A percentile compares a stretch with the other conserved stretches of the same genome.
phyloP scores from a whole-genome alignment of 2,329 filamentous ascomycete species.

The Trichocomaceae sp. region DNA sequence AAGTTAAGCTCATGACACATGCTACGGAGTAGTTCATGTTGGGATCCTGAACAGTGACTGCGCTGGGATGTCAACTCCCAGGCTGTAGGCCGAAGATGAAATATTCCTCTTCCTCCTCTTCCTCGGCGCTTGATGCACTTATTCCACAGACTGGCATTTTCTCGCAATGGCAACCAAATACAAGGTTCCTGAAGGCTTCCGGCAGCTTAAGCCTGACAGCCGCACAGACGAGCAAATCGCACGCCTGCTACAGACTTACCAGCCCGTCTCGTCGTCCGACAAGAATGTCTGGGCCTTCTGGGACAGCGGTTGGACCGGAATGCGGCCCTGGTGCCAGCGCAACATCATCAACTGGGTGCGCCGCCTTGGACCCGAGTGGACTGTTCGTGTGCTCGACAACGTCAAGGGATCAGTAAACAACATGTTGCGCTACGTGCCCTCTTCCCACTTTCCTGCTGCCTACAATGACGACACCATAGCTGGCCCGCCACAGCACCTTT shows the following conservation, averaged over 20 bases:
- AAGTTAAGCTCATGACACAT: too few relatives aligned
- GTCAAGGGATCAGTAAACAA: conserved; percentile 34
- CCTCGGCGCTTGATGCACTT: too few relatives aligned
- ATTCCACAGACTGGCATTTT: too few relatives aligned
- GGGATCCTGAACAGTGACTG: too few relatives aligned
- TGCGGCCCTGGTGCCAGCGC: conserved; percentile 36
- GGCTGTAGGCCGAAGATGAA: too few relatives aligned
- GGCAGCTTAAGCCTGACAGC: neutral
- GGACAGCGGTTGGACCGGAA: conserved; percentile 28
- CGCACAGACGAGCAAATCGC: neutral
- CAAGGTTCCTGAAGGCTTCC: neutral
- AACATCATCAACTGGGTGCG: conserved; percentile 39
- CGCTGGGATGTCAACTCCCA: too few relatives aligned
- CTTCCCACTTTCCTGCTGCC: conserved; percentile 32
- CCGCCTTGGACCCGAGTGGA: conserved; percentile 22
- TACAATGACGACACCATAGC: conserved; percentile 41
- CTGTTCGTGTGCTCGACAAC: conserved; percentile 28
- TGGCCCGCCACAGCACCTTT: conserved; percentile 40
- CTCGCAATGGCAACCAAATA: neutral
- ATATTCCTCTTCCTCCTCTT: too few relatives aligned
- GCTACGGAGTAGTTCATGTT: too few relatives aligned
- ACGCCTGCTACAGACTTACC: neutral
- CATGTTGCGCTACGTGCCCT: conserved; percentile 31
- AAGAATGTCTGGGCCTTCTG: conserved; percentile 39
- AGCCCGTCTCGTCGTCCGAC: conserved; percentile 28